phyloP scores from a whole-genome alignment of 495 filamentous ascomycete species.

The Viridothelium virens region DNA sequence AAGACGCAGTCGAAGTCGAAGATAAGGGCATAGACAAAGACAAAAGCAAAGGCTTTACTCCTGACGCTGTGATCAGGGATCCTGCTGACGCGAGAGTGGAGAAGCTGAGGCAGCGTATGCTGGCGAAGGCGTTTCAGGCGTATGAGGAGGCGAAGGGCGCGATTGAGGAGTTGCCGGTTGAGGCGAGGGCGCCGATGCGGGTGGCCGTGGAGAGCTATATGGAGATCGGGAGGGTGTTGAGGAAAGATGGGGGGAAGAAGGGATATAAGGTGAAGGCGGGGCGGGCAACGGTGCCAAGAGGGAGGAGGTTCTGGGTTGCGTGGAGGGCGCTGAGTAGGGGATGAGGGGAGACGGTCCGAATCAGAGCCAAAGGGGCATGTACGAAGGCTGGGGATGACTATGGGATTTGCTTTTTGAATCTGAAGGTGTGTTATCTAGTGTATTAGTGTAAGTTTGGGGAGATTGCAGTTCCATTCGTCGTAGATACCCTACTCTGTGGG shows the following conservation, averaged over 20 bases:
- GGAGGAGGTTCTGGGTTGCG: slow-evolving; percentile 46
- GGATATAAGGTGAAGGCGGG: not conserved
- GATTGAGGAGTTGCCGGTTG: slow-evolving; percentile 50
- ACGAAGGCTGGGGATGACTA: too few relatives aligned
- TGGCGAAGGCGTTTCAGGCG: slow-evolving; percentile 48
- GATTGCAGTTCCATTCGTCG: too few relatives aligned
- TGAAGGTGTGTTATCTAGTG: too few relatives aligned
- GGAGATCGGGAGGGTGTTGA: slow-evolving; percentile 58
- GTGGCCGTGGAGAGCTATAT: slow-evolving; percentile 67
- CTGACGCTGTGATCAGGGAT: slow-evolving; percentile 43
- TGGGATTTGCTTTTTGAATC: too few relatives aligned
- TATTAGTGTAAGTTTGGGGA: too few relatives aligned
- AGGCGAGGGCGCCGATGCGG: slow-evolving; percentile 51
- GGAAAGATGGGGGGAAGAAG: slow-evolving; percentile 26
- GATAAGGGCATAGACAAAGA: too few relatives aligned
- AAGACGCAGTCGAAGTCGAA: slow-evolving; percentile 7
- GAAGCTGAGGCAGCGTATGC: slow-evolving; percentile 42
- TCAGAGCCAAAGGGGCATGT: too few relatives aligned
- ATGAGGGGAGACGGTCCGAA: not conserved
- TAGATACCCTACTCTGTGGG: too few relatives aligned
- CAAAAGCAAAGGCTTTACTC: slow-evolving; percentile 32
- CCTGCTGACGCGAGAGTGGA: slow-evolving; percentile 40
- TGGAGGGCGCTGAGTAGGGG: slow-evolving; percentile 42
- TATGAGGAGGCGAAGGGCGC: slow-evolving; percentile 43
- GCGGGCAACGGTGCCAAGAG: slow-evolving; percentile 50